Evolutionary conservation across 768 basidiomycete species (phyloP), one percentile per base, ranked within the genome.

Genomic region (Tubosaeta sp.): DNA sequence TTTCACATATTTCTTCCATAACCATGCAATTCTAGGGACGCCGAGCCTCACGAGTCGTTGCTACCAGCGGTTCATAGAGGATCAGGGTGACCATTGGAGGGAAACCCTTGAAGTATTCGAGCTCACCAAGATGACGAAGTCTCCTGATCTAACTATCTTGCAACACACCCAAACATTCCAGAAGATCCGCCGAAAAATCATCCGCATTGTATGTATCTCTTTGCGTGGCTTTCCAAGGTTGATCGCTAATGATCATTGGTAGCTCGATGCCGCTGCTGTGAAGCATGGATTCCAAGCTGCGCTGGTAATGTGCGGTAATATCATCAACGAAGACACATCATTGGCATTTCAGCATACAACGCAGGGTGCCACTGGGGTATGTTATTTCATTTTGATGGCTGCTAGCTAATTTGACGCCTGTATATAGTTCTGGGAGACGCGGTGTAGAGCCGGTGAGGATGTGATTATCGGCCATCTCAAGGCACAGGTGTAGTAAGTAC

Each of bases 21-120:
- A 34, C 33, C 33, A 34, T 14, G 14, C 12, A 14, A 5, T 12
- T 34, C 17, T 44, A 47, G 46, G 25, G 11, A 47, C 33, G 4
- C 46, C 34, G 17, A 19, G n/a, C 33, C 4, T 17, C 37, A 37
- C 29, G 14, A 48, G 47, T n/a, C 26, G 26, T 19, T 37, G 25
- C 26, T 48, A 48, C 26, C 38, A 19, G 17, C 14, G n/a, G 10
- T 39, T 48, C 38, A 17, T 38, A 3, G 35, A 2, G 1, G 25
- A 48, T 26, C 47, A 48, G 2, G 37, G 14, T 4, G 37, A 38
- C 26, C 3, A 14, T 7, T 48, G 37, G 47, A 48, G 29, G 37
- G 47, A 48, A 5, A 48, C 38, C n/a, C 47, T 48, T n/a, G n/a
- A 48, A n/a, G 34, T 39, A 11, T 48, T n/a, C 9, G 37, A 48